These are phyloP conservation scores for Pholiota molesta DNA, from an alignment of 768 basidiomycete species.

Conservation along the genomic window DNA sequence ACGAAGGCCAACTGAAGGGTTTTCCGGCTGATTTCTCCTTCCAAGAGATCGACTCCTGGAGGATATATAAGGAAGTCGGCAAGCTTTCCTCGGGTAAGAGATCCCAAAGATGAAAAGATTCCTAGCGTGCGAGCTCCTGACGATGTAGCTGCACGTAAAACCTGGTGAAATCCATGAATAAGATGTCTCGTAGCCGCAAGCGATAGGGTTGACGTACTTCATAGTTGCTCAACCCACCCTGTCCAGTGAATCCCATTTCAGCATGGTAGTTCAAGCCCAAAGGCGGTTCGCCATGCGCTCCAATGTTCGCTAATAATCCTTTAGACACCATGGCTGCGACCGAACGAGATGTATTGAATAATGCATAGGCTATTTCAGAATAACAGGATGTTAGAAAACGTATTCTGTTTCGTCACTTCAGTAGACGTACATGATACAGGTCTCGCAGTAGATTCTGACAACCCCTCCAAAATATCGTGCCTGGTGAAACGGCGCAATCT, in stretches of 20 bases:
- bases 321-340: conserved; percentile 69
- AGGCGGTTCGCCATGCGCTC: conserved; percentile 76
- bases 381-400: conserved; percentile 3
- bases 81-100: conserved; percentile 65
- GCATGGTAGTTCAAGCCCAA: conserved; percentile 77
- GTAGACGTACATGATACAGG: conserved; percentile 56
- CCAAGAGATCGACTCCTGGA: conserved; percentile 57
- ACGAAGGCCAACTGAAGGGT: conserved; percentile 60
- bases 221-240: conserved; percentile 71
- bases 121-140: conserved; percentile 69
- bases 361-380: conserved; percentile 49
- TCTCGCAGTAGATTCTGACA: conserved; percentile 63
- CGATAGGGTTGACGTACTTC: conserved; percentile 46
- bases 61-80: conserved; percentile 75
- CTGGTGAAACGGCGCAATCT: conserved; percentile 67
- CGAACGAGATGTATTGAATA: conserved; percentile 72
- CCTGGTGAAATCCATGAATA: conserved; percentile 35
- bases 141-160: conserved; percentile 69
- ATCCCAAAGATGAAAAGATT: conserved; percentile 61
- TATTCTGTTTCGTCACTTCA: background rate
- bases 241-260: conserved; percentile 67
- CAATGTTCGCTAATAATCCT: conserved; percentile 66
- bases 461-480: conserved; percentile 62
- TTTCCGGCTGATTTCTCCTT: conserved; percentile 48
- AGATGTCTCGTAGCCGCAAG: background rate